These are phyloP conservation scores for Claviceps sp. DNA, from an alignment of 2,329 filamentous ascomycete genomes.

Conservation along the genomic window DNA sequence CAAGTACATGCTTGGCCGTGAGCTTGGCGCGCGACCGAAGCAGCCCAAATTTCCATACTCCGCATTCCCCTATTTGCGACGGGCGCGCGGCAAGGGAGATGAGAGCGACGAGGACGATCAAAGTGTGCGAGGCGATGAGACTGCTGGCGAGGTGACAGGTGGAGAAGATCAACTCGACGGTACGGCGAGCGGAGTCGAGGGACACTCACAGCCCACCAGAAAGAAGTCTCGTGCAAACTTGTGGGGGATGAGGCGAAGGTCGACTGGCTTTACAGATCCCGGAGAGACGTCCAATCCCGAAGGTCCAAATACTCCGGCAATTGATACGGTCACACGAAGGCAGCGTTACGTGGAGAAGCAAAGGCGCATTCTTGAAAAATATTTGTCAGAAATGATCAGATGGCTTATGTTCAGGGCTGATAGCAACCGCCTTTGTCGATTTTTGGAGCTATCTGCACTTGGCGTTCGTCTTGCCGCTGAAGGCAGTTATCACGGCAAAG, in stretches of 20 bases:
- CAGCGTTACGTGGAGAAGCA: constrained; percentile 67
- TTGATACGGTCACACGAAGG: constrained; percentile 29
- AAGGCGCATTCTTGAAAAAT: constrained; percentile 73
- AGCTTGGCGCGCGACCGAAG: constrained; percentile 55
- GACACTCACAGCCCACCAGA: constrained; percentile 19
- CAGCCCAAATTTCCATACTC: constrained; percentile 83
- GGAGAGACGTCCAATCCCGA: constrained; percentile 30
- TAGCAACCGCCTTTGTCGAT: constrained; percentile 90
- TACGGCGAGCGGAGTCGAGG: constrained; percentile 22
- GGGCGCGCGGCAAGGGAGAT: constrained; percentile 66
- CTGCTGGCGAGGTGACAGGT: constrained; percentile 37
- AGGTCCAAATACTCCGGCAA: constrained; percentile 25
- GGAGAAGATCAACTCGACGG: constrained; percentile 48
- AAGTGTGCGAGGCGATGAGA: constrained; percentile 27
- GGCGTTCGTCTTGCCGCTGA: constrained; percentile 90
- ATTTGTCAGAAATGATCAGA: constrained; percentile 84
- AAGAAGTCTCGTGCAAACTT: constrained; percentile 40
- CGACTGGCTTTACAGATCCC: constrained; percentile 34
- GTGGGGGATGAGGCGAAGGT: constrained; percentile 40
- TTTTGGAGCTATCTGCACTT: constrained; percentile 85
- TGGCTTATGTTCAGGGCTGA: constrained; percentile 96
- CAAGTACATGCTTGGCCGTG: constrained; percentile 61
- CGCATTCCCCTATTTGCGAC: constrained; percentile 79
- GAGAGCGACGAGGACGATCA: constrained; percentile 62
- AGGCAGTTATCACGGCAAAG: constrained; percentile 94